These are phyloP conservation scores for Bathelium albidoporum DNA, from an alignment of 495 filamentous ascomycete species.

Conservation along the genomic window DNA sequence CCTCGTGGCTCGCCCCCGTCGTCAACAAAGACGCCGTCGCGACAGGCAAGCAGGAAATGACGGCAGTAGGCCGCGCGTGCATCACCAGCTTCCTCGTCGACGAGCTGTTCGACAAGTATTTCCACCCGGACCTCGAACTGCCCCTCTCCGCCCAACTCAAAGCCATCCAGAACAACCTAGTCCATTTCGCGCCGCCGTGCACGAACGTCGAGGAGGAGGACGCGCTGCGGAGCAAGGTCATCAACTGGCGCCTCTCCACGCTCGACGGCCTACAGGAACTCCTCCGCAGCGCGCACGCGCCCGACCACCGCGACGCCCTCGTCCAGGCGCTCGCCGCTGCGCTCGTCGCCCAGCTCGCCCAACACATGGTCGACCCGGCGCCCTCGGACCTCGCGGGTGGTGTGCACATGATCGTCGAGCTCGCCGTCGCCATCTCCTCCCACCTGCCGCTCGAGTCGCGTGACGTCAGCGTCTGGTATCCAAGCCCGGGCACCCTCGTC, in stretches of 20 bases:
- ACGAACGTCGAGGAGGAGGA: constrained; percentile 82
- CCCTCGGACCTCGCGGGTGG: constrained; percentile 69
- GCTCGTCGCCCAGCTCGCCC: constrained; percentile 57
- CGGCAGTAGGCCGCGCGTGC: constrained; percentile 79
- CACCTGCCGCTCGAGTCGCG: constrained; percentile 87
- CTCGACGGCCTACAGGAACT: constrained; percentile 75
- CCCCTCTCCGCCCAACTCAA: constrained; percentile 70
- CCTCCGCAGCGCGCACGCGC: constrained; percentile 53
- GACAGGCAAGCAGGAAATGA: constrained; percentile 92
- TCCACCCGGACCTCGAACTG: constrained; percentile 77
- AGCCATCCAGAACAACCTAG: constrained; percentile 79
- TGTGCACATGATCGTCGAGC: constrained; percentile 84
- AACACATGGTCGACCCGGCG: constrained; percentile 63
- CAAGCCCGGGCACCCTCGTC: constrained; percentile 58
- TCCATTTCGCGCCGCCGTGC: constrained; percentile 55
- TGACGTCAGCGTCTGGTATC: constrained; percentile 80
- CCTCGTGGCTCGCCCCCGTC: constrained; percentile 62
- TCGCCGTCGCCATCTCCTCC: constrained; percentile 73
- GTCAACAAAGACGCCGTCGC: constrained; percentile 75
- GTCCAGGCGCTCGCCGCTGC: constrained; percentile 57
- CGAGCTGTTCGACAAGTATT: constrained; percentile 80
- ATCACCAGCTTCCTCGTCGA: constrained; percentile 87
- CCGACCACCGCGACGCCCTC: constrained; percentile 53
- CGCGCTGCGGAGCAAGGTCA: constrained; percentile 72
- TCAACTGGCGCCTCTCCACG: constrained; percentile 88